Conservation (phyloP, 306 rosid species). For the Senna tora region DNA sequence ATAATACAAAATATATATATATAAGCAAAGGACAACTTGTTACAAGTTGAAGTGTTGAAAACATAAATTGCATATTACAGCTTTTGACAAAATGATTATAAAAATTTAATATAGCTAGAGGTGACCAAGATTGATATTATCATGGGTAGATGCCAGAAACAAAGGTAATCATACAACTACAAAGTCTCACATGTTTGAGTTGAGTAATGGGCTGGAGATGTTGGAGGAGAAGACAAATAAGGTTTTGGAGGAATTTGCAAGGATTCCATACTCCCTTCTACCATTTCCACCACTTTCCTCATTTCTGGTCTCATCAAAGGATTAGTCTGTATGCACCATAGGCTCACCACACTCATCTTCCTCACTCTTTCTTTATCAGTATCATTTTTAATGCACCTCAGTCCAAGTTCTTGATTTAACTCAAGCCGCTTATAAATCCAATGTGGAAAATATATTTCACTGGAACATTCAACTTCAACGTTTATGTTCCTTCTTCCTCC, state of each 20-base stretch:
- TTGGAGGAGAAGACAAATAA: conserved; percentile 26
- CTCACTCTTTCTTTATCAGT: conserved; percentile 1
- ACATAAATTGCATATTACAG: no score
- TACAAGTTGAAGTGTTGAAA: no score
- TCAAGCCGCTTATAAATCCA: conserved; percentile 43
- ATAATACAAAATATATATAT: no score
- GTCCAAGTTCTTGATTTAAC: conserved; percentile 19
- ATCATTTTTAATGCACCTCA: conserved; percentile 3
- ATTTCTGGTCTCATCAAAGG: conserved; percentile 34
- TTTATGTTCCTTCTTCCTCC: conserved; percentile 43
- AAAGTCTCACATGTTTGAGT: neutral
- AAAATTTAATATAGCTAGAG: no score
- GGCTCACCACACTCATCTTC: conserved; percentile 36
- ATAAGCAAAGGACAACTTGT: no score
- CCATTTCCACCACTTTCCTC: conserved; percentile 38
- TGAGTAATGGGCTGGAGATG: neutral
- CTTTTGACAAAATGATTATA: no score
- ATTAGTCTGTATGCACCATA: conserved; percentile 38
- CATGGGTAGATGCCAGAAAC: no score
- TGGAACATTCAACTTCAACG: conserved; percentile 4
- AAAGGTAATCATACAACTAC: no score
- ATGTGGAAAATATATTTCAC: conserved; percentile 45
- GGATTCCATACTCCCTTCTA: conserved; percentile 38
- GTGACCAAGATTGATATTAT: no score
- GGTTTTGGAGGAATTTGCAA: conserved; percentile 45